Conservation (phyloP, 2,329 filamentous ascomycete species). For the Fusarium guadeloupense region DNA sequence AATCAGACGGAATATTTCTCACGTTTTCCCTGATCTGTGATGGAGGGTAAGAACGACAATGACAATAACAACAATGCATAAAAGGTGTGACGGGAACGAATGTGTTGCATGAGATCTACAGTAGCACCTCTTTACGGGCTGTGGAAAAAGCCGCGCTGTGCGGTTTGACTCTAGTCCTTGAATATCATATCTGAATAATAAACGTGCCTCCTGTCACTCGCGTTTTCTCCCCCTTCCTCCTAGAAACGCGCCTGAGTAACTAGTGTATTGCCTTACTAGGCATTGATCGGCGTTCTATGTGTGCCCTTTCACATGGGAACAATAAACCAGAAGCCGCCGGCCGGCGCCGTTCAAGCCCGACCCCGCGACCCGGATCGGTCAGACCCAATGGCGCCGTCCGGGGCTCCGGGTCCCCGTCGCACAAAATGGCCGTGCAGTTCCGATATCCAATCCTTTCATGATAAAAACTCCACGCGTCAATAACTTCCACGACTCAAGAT, state of each 20-base stretch:
- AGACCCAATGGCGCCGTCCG: constrained; percentile 16
- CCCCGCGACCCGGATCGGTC: constrained; percentile 6
- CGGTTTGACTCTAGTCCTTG: background rate
- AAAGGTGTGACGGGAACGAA: constrained; percentile 15
- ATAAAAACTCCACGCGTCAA: constrained; percentile 27
- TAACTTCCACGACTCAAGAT: constrained; percentile 9
- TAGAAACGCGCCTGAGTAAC: constrained; percentile 4
- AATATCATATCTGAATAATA: background rate
- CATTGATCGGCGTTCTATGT: constrained; percentile 10
- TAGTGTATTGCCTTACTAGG: constrained; percentile 10
- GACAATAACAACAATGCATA: background rate
- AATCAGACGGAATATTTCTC: constrained; percentile 28
- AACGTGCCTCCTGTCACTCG: constrained; percentile 5
- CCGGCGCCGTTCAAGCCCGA: constrained; percentile 30
- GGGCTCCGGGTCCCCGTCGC: constrained; percentile 21
- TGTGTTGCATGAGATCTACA: constrained; percentile 23
- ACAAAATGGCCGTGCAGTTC: constrained; percentile 4
- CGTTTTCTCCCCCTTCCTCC: constrained; percentile 3
- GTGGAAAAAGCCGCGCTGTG: constrained; percentile 7
- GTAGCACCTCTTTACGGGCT: constrained; percentile 3
- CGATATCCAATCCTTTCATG: constrained; percentile 14
- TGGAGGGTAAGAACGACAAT: constrained; percentile 24
- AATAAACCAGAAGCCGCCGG: constrained; percentile 14
- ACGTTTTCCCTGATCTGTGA: constrained; percentile 27
- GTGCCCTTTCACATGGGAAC: constrained; percentile 1